A percentile compares a stretch with the other conserved stretches of the same genome.
phyloP scores from a whole-genome alignment of 1,139 yeast species.

The Geotrichum citri-aurantii region DNA sequence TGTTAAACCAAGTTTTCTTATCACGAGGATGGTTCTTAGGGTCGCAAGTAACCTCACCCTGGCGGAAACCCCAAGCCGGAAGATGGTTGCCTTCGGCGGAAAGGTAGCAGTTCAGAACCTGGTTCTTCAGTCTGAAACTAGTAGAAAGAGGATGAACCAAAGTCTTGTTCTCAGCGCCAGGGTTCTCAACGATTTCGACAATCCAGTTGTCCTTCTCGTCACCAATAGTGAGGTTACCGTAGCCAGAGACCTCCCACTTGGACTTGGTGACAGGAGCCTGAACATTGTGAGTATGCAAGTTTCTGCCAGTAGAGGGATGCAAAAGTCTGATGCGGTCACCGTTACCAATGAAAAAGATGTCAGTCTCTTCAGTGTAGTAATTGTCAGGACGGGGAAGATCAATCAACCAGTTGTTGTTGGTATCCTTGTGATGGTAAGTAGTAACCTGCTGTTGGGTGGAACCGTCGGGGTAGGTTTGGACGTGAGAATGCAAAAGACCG shows the following conservation, averaged over 20 bases:
- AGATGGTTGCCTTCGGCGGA: conserved; percentile 72
- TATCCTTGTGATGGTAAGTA: conserved; percentile 86
- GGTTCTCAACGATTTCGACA: conserved; percentile 77
- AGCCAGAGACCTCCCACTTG: conserved; percentile 84
- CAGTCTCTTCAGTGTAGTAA: conserved; percentile 48
- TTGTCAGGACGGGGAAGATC: conserved; percentile 65
- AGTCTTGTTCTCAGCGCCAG: conserved; percentile 53
- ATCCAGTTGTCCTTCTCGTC: conserved; percentile 93
- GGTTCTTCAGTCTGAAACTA: conserved; percentile 69
- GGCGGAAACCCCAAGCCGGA: conserved; percentile 99
- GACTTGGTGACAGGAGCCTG: conserved; percentile 70
- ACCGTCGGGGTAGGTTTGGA: conserved; percentile 91
- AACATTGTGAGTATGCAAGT: conserved; percentile 81
- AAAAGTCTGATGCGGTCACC: conserved; percentile 73
- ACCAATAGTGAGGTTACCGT: conserved; percentile 82
- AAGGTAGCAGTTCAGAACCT: conserved; percentile 72
- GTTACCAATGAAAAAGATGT: conserved; percentile 55
- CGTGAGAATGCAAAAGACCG: conserved; percentile 89
- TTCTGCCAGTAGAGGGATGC: conserved; percentile 80
- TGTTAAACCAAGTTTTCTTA: conserved; percentile 97
- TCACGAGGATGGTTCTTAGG: conserved; percentile 74
- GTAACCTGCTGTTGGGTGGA: conserved; percentile 96
- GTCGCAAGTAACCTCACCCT: conserved; percentile 89
- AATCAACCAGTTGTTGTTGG: conserved; percentile 85
- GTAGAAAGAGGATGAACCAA: conserved; percentile 83